Base-by-base conservation (phyloP, 2,329 filamentous ascomycete species). In the Aureobasidium melanogenum region DNA sequence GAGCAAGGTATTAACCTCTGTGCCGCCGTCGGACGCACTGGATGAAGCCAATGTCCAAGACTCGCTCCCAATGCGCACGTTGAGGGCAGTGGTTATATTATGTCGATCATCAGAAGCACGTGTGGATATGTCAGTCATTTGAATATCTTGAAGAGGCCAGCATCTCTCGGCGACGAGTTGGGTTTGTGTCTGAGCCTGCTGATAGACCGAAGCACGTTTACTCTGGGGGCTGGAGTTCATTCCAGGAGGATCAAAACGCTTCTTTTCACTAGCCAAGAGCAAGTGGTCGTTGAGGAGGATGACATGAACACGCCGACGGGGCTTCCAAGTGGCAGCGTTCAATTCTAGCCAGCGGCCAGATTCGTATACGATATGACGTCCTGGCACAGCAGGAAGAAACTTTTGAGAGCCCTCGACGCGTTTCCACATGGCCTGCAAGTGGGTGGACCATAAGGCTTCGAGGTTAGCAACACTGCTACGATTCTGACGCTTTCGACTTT, bases 341-440 rank as follows among this genome's bases (percentile, higher is more conserved):
- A 99, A 80, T 76, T 99, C 93, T 63, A 97, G 89, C 94, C 94
- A 99, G 51, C 88, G 84, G 1, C 90, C 88, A 4, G 91, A 96
- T 73, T 97, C 93, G 72, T 96, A 87, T 2, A 97, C 85, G 48
- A 99, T 91, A 72, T 97, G 95, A 41, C 94, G 87, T n/a, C 92
- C 93, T 22, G 89, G 85, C 22, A 91, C 83, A 60, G 92, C 94
- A 15, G 94, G 94, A 12, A 99, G 79, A 70, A 96, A 99, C 73
- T 97, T 97, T 70, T 99, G 94, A 10, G 92, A 96, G 1, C 93
- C 93, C 73, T 97, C 94, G n/a, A 99, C 90, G 46, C 88, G 89
- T 77, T 97, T 97, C 85, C 94, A 99, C 48, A 99, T 78, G 26
- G 91, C 87, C 74, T 95, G 85, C 38, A 88, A 72, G 66, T 88